Evolutionary conservation across 805 yeast genomes (phyloP).

Genomic region (Saccharomycopsis vini): DNA sequence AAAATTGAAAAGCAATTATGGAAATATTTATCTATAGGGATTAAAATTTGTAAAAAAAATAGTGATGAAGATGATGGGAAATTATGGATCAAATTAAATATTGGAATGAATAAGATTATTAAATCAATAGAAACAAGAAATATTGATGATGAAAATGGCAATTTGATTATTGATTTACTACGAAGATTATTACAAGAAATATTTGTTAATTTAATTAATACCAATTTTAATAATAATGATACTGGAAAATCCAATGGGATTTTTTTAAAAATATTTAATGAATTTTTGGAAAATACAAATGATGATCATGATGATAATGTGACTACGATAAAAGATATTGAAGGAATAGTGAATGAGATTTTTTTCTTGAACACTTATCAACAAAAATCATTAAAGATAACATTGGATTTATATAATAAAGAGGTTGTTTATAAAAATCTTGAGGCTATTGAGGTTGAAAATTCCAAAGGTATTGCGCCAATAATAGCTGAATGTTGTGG

Average conservation of each 20-base stretch:
- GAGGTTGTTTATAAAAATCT: slow-evolving; percentile 44
- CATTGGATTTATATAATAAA: slow-evolving; percentile 21
- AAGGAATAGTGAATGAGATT: slow-evolving; percentile 52
- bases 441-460: slow-evolving; percentile 32
- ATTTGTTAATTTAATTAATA: slow-evolving; percentile 32
- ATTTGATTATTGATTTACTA: slow-evolving; percentile 25
- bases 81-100: slow-evolving; percentile 33
- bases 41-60: slow-evolving; percentile 25
- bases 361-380: slow-evolving; percentile 60
- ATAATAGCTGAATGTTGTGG: slow-evolving; percentile 54
- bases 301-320: slow-evolving; percentile 27
- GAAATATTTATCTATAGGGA: slow-evolving; percentile 29
- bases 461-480: slow-evolving; percentile 57
- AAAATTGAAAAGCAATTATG: slow-evolving; percentile 28
- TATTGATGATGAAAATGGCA: neutral
- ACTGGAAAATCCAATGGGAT: slow-evolving; percentile 18
- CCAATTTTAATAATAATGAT: slow-evolving; percentile 18
- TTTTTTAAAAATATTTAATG: slow-evolving; percentile 46
- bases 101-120: slow-evolving; percentile 30
- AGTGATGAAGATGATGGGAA: slow-evolving; percentile 24
- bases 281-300: slow-evolving; percentile 44
- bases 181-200: slow-evolving; percentile 35
- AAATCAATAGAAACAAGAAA: slow-evolving; percentile 23
- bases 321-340: slow-evolving; percentile 51
- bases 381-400: slow-evolving; percentile 40